Conservation (phyloP, 1,284 basidiomycete species). For the Ceratobasidium sp. region DNA sequence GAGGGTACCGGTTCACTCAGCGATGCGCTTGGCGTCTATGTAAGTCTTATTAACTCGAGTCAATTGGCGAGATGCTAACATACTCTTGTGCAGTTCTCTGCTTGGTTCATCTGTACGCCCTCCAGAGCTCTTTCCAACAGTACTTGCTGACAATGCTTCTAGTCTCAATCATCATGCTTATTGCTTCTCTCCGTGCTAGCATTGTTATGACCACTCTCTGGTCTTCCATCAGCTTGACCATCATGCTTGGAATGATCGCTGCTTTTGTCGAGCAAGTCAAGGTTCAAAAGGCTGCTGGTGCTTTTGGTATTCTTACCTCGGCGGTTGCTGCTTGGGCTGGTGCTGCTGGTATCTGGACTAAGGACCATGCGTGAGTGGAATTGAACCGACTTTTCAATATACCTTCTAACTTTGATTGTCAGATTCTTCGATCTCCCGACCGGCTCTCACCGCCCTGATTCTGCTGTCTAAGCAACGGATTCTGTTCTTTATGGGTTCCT, state of each 20-base stretch:
- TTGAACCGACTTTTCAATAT: neutral
- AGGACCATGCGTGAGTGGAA: constrained; percentile 17
- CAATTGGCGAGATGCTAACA: neutral
- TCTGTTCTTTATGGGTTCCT: constrained; percentile 21
- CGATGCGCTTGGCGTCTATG: constrained; percentile 23
- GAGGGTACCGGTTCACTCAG: constrained; percentile 3
- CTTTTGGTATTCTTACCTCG: constrained; percentile 27
- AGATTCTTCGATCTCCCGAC: constrained; percentile 32
- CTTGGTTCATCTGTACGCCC: constrained; percentile 29
- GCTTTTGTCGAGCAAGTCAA: constrained; percentile 28
- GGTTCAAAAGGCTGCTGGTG: constrained; percentile 30
- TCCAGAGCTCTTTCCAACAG: neutral
- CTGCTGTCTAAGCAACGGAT: constrained; percentile 18
- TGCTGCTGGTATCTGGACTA: constrained; percentile 27
- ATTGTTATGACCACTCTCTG: constrained; percentile 21
- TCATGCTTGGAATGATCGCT: constrained; percentile 29
- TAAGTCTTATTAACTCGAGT: neutral
- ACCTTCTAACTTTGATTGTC: neutral
- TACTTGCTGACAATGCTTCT: neutral
- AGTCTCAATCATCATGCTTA: constrained; percentile 31
- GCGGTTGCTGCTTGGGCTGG: constrained; percentile 21
- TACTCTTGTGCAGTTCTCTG: constrained; percentile 11
- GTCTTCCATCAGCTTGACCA: constrained; percentile 23
- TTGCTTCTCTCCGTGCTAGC: constrained; percentile 27
- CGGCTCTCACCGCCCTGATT: constrained; percentile 24